Percentiles rank a stretch among this genome's conserved stretches.
These are phyloP conservation scores for Backusella sp. DNA, from an alignment of 192 early-diverging fungal genomes.

Conservation along the genomic window DNA sequence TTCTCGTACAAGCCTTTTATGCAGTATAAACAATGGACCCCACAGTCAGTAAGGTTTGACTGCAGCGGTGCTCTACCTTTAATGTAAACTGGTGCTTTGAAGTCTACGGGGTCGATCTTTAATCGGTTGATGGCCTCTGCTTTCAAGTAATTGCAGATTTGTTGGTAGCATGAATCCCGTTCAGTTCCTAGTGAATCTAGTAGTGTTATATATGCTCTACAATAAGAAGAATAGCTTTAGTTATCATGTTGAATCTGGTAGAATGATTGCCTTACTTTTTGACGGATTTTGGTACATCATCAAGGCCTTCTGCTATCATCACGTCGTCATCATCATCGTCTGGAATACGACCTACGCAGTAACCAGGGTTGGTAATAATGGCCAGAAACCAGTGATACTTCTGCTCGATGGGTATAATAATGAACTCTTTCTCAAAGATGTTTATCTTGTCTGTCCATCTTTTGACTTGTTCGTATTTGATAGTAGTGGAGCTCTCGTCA, in stretches of 20 bases:
- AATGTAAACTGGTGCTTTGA: neutral
- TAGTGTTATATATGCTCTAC: neutral
- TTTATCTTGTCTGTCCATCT: neutral
- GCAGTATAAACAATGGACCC: neutral
- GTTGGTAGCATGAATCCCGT: neutral
- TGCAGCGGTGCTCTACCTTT: neutral
- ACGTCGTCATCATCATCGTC: neutral
- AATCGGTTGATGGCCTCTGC: neutral
- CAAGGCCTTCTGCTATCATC: neutral
- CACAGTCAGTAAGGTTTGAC: neutral
- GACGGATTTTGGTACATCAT: neutral
- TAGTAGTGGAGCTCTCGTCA: neutral
- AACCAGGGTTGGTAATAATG: neutral
- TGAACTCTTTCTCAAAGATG: neutral
- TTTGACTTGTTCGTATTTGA: neutral
- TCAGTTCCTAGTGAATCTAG: neutral
- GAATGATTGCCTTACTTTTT: neutral
- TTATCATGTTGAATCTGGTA: neutral
- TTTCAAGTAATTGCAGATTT: neutral
- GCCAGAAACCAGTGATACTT: neutral
- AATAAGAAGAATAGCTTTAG: neutral
- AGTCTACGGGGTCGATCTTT: neutral
- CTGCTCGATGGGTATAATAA: neutral
- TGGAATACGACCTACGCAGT: neutral
- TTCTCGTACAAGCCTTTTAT: neutral